Conservation (phyloP, 2,329 filamentous ascomycete genomes). For the Cyphellophora attinorum region DNA sequence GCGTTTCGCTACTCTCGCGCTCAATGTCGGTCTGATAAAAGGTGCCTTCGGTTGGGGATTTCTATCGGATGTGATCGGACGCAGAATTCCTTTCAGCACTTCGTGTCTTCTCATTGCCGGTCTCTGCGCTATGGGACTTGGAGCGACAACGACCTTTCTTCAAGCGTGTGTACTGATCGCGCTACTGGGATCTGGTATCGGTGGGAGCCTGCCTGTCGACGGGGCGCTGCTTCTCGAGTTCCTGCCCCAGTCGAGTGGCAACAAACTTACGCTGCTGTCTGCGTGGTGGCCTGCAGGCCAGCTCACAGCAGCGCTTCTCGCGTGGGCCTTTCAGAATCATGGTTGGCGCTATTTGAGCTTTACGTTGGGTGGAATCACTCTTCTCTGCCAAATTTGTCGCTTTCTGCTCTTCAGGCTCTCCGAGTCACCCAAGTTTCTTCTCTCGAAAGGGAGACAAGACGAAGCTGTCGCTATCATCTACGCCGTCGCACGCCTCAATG, state of each 20-base stretch:
- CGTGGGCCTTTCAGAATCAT: conserved; percentile 38
- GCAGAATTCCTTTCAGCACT: conserved; percentile 68
- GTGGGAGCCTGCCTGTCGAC: conserved; percentile 42
- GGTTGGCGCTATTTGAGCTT: conserved; percentile 49
- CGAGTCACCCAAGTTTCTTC: conserved; percentile 77
- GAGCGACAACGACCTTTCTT: conserved; percentile 50
- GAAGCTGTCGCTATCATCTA: conserved; percentile 76
- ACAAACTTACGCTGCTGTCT: conserved; percentile 67
- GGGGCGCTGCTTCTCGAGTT: conserved; percentile 70
- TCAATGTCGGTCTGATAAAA: conserved; percentile 66
- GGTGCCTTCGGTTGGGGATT: conserved; percentile 69
- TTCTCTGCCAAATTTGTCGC: conserved; percentile 67
- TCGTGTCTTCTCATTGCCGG: conserved; percentile 65
- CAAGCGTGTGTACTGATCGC: conserved; percentile 13
- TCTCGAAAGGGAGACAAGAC: conserved; percentile 62
- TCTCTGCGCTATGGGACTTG: conserved; percentile 58
- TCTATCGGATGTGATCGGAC: conserved; percentile 69
- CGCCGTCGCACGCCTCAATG: conserved; percentile 65
- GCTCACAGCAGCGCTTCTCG: conserved; percentile 53
- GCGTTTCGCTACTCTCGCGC: conserved; percentile 68
- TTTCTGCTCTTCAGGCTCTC: conserved; percentile 74
- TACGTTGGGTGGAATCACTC: conserved; percentile 63
- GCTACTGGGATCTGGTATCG: too few relatives aligned
- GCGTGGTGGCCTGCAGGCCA: conserved; percentile 83
- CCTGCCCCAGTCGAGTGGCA: conserved; percentile 61